Base-by-base conservation (phyloP, 2,329 filamentous ascomycete genomes). In the Paecilomyces sp. region DNA sequence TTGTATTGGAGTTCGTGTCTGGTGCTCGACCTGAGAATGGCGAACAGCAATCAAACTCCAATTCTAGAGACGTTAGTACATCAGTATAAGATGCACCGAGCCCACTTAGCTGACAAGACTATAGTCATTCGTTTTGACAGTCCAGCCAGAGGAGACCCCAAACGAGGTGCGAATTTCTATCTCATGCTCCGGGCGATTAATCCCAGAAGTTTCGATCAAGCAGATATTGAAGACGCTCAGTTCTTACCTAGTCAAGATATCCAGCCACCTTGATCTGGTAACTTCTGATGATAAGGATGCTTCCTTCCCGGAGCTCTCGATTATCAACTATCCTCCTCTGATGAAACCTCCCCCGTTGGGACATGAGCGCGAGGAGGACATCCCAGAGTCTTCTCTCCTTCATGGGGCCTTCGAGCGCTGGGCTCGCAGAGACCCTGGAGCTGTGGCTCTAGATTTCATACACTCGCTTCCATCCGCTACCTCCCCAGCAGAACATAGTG, bases 391-490 rank as follows among this genome's bases (percentile, higher is more conserved):
- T 12, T 64, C 57, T 51, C 68, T 70, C 57, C 60, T 70, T 33
- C 68, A 70, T 58, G 50, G 63, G 51, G 62, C 65, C 55, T 70
- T 70, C 28, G 68, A 70, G 62, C 55, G 61, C 61, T 68, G 68
- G 63, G 68, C 63, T 57, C 63, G 51, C 3, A 61, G 56, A 51
- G 65, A 60, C 18, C 68, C 68, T 54, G 55, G 63, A 62, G 56
- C 61, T 2, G 62, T 67, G n/a, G 68, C 68, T 22, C 61, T 70
- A 34, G 68, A 70, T 52, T 70, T 70, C 57, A 59, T 70, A 36
- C 65, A 67, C 56, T 66, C 66, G n/a, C 58, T 70, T 31, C 52
- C 57, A 47, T 65, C 66, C 18, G 30, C 62, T 6, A 58, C 57
- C 13, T 30, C 58, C 15, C 28, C 58, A 3, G 58, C 67, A 28